Base-by-base conservation (phyloP, 148 eudicot genomes). In the Polygonum maritimum region DNA sequence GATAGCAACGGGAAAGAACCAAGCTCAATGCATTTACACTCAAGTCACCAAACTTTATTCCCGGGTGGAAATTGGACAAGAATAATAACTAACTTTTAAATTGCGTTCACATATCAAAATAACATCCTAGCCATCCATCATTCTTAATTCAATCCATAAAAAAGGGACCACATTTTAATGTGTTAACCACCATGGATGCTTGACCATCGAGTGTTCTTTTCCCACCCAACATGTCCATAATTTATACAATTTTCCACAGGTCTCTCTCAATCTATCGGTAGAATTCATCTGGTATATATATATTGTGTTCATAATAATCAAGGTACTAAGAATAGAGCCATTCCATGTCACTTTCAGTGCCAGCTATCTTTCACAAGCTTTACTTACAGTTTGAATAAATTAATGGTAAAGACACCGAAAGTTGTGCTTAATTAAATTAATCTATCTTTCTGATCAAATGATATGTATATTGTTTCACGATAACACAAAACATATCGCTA, bases 151-250 rank as follows among this genome's bases (percentile, higher is more conserved):
- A 1, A 62, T 62, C 31, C 69, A 3, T 62, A 3, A 2, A 33
- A 65, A 62, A 35, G 4, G 71, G 67, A 36, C 71, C 71, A 65
- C 45, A 36, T 62, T 7, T 3, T 4, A 12, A 31, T 33, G 41
- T 65, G 71, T 36, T 65, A 35, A 22, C 41, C 71, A 65, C 38
- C 19, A 35, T 35, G 44, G 71, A 31, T 33, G 5, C 70, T 33
- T 14, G 12, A 18, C 6, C 44, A 36, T 35, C 12, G n/a, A 36
- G 10, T 65, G 71, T 19, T 65, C 41, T 65, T 35, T 65, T 65
- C 71, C 40, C 71, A 65, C 71, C 70, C 71, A 65, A 15, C 71
- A 65, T 14, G 15, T 65, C 18, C 9, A 65, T 36, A 65, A 33
- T 35, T 18, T 33, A 1, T 13, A 14, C 44, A 65, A 65, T 35